A percentile compares a stretch with the other conserved stretches of the same genome.
phyloP scores from a whole-genome alignment of 352 stramenopile genomes.

The Pythium diclinum region DNA sequence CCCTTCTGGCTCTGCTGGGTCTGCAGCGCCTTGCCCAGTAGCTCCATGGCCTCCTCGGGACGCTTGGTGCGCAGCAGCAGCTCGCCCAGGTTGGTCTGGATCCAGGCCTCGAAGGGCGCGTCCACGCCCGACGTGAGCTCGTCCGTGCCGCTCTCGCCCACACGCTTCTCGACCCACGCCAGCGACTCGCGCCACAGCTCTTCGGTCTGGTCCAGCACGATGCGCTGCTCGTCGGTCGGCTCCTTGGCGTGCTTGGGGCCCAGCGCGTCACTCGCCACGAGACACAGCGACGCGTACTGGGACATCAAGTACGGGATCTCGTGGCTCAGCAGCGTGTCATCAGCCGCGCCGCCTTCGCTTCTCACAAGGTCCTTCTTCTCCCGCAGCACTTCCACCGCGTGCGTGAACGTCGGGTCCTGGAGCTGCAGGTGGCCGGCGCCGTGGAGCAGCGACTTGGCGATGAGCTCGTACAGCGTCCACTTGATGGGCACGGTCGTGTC shows the following conservation, averaged over 20 bases:
- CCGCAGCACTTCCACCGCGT: conserved; percentile 52
- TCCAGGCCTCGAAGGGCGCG: conserved; percentile 58
- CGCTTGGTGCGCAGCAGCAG: conserved; percentile 56
- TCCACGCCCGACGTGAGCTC: conserved; percentile 51
- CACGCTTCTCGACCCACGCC: conserved; percentile 52
- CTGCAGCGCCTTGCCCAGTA: conserved; percentile 60
- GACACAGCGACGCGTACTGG: conserved; percentile 61
- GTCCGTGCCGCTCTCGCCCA: conserved; percentile 41
- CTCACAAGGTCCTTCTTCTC: conserved; percentile 56
- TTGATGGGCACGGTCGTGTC: conserved; percentile 65
- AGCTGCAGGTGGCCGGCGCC: conserved; percentile 39
- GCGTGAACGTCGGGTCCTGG: conserved; percentile 58
- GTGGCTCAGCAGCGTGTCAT: conserved; percentile 49
- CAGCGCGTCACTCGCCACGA: conserved; percentile 44
- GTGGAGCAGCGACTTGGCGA: conserved; percentile 45
- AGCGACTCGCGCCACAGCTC: conserved; percentile 68
- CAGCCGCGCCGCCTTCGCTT: conserved; percentile 30
- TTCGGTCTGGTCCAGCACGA: conserved; percentile 63
- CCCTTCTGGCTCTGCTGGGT: conserved; percentile 54
- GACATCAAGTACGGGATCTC: conserved; percentile 72
- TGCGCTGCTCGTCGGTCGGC: conserved; percentile 37
- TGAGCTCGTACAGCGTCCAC: conserved; percentile 69
- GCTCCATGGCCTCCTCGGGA: conserved; percentile 63
- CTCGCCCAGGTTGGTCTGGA: conserved; percentile 70
- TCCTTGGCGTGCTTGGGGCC: conserved; percentile 27